Conservation (phyloP, 2,329 filamentous ascomycete genomes). For the Fusarium nurragi region DNA sequence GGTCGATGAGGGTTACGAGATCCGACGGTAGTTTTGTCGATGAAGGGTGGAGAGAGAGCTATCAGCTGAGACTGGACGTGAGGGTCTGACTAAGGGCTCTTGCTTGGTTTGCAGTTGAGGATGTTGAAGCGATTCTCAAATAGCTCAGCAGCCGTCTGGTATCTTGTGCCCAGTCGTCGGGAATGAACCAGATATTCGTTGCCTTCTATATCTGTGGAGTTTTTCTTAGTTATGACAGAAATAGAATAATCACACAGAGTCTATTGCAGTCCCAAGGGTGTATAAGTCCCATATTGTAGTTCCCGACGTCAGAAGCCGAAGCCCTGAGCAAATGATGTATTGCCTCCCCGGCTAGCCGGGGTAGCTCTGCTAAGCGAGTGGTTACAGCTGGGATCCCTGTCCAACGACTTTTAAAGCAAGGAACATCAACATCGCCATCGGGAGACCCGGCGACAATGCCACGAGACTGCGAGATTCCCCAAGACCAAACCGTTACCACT, state of each 20-base stretch:
- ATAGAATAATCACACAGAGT: background rate
- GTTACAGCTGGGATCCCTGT: constrained; percentile 12
- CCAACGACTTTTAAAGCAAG: constrained; percentile 8
- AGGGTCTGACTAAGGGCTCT: background rate
- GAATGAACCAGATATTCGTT: too few species aligned
- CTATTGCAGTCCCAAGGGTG: background rate
- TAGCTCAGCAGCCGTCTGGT: too few species aligned
- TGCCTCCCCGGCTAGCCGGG: background rate
- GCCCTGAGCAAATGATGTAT: constrained; percentile 27
- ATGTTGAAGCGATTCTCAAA: background rate
- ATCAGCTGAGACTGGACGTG: background rate
- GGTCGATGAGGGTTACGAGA: background rate
- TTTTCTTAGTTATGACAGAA: background rate
- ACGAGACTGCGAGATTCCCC: background rate
- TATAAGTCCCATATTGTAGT: background rate
- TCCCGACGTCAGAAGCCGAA: constrained; percentile 1
- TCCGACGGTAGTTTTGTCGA: background rate
- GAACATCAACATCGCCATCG: constrained; percentile 2
- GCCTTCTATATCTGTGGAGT: background rate
- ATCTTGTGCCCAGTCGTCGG: too few species aligned
- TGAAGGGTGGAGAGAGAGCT: background rate
- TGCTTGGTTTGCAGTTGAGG: background rate
- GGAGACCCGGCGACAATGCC: constrained; percentile 17
- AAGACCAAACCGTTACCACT: background rate
- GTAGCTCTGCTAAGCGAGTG: constrained; percentile 25